Conservation (phyloP, 129 eudicot species). For the Escallonia herrerae region DNA sequence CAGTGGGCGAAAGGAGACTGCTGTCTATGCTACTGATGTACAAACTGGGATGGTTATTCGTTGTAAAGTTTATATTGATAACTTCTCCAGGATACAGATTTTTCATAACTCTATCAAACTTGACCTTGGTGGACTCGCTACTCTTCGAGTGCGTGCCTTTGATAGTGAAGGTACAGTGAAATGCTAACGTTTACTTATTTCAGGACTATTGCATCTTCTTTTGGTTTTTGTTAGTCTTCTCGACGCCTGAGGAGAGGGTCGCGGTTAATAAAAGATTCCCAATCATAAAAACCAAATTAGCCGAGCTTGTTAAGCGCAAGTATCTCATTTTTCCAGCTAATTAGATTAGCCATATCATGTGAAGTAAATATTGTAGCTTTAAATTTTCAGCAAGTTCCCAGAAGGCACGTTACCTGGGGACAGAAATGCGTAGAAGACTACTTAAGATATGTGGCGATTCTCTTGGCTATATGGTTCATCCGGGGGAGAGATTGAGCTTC, state of each 20-base stretch:
- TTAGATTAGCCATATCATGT: too few relatives aligned
- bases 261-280: not conserved
- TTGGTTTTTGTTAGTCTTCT: not conserved
- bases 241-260: not conserved
- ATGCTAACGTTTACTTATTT: not conserved
- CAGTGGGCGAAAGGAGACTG: conserved; percentile 56
- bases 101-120: conserved; percentile 59
- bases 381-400: too few relatives aligned
- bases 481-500: too few relatives aligned
- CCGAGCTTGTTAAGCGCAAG: too few relatives aligned
- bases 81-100: conserved; percentile 47
- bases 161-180: conserved; percentile 41
- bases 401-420: too few relatives aligned
- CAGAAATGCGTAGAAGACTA: too few relatives aligned
- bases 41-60: conserved; percentile 51
- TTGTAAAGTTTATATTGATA: conserved; percentile 52
- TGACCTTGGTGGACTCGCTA: conserved; percentile 65
- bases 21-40: conserved; percentile 59
- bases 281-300: too few relatives aligned
- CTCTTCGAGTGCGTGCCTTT: conserved; percentile 59
- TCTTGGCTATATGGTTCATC: too few relatives aligned
- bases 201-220: not conserved
- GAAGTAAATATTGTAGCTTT: too few relatives aligned
- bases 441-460: too few relatives aligned
- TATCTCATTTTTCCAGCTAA: too few relatives aligned